Evolutionary conservation across 2,329 filamentous ascomycete genomes (phyloP).

Genomic region (Aspergillus phoenicis): DNA sequence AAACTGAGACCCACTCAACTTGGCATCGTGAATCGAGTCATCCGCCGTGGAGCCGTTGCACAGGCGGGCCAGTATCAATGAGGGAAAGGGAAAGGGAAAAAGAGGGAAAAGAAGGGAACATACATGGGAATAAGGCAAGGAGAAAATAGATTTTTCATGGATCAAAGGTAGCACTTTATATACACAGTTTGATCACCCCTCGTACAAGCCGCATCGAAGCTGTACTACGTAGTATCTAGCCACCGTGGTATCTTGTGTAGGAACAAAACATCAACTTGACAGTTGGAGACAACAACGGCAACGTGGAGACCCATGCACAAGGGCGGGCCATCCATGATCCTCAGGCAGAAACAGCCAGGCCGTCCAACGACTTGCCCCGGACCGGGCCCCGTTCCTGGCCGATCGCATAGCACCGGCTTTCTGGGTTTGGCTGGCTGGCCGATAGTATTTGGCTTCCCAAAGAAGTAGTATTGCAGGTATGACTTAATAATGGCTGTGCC

Average conservation of each 20-base stretch:
- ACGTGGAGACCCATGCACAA: slow-evolving; percentile 15
- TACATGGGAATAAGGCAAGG: not conserved
- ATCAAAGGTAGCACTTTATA: too few relatives aligned
- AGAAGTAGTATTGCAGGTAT: not conserved
- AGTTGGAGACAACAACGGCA: slow-evolving; percentile 13
- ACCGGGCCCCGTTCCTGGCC: slow-evolving; percentile 29
- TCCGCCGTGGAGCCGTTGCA: not conserved
- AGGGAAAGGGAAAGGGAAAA: not conserved
- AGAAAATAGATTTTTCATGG: too few relatives aligned
- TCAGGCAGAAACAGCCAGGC: slow-evolving; percentile 14
- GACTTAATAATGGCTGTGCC: not conserved
- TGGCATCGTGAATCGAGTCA: slow-evolving; percentile 2
- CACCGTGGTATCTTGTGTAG: too few relatives aligned
- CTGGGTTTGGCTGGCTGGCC: not conserved
- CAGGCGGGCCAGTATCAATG: not conserved
- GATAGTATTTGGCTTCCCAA: not conserved
- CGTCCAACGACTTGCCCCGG: slow-evolving; percentile 20
- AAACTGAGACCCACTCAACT: slow-evolving; percentile 1
- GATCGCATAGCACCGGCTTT: slow-evolving; percentile 30
- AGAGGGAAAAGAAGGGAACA: not conserved
- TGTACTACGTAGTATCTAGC: too few relatives aligned
- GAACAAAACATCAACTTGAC: not conserved
- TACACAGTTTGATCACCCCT: too few relatives aligned
- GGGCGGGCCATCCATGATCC: not conserved
- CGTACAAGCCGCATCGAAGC: too few relatives aligned